Conservation (phyloP, 139 green algal species). For the Penium margaritaceum region DNA sequence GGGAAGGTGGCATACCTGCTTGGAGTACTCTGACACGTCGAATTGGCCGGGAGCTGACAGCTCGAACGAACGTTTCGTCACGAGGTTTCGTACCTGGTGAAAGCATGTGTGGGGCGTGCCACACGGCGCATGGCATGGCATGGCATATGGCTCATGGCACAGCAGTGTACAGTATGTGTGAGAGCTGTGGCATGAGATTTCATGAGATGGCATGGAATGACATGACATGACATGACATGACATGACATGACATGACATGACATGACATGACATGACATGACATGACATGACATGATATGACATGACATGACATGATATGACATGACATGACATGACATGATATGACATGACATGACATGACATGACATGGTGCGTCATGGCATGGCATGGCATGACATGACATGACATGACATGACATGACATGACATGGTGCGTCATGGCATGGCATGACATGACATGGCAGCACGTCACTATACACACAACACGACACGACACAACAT, state of each 20-base stretch:
- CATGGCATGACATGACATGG: neutral
- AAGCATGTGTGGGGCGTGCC: too few species aligned
- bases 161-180: too few species aligned
- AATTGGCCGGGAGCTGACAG: too few species aligned
- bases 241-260: neutral
- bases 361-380: neutral
- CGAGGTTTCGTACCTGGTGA: too few species aligned
- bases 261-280: conserved; percentile 4
- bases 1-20: too few species aligned
- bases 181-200: too few species aligned
- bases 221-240: neutral
- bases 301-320: neutral
- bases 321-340: neutral
- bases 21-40: too few species aligned
- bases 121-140: too few species aligned
- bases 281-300: neutral
- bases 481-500: neutral
- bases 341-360: neutral
- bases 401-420: neutral
- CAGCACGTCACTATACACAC: too few species aligned
- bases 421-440: neutral
- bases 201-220: conserved; percentile 8
- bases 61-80: too few species aligned
- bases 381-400: neutral
- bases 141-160: too few species aligned